Conservation (phyloP, 495 filamentous ascomycete species). For the Aspergillus avenaceus region DNA sequence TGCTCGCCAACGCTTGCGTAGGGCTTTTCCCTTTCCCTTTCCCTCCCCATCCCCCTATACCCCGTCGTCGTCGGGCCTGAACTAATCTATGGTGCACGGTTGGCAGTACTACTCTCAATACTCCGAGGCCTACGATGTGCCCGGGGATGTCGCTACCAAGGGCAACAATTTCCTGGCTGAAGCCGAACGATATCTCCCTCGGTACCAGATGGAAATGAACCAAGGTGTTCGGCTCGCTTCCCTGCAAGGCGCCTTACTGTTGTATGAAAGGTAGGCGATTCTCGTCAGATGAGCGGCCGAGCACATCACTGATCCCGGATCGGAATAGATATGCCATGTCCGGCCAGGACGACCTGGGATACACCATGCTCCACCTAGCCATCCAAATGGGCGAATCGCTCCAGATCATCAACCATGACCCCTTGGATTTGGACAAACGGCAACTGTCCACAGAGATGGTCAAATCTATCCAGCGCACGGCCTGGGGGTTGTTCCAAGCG, state of each 20-base stretch:
- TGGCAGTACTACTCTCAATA: conserved; percentile 27
- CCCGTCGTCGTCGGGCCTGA: not conserved
- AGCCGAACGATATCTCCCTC: conserved; percentile 22
- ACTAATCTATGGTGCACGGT: not conserved
- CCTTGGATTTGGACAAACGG: conserved; percentile 2
- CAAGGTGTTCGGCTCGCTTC: conserved; percentile 19
- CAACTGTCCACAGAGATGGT: conserved; percentile 23
- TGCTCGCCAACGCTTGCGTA: conserved; percentile 37
- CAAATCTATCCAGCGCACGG: conserved; percentile 21
- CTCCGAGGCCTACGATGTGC: conserved; percentile 22
- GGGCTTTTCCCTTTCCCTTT: conserved; percentile 4
- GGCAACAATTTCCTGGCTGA: conserved; percentile 27
- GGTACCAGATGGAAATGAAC: conserved; percentile 15
- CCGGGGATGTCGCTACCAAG: conserved; percentile 26
- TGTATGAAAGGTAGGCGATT: conserved; percentile 27
- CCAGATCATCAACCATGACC: conserved; percentile 18
- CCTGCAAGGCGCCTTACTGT: conserved; percentile 25
- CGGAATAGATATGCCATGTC: conserved; percentile 28
- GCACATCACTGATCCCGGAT: too few relatives aligned
- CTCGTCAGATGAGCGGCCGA: too few relatives aligned
- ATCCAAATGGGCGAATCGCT: conserved; percentile 27
- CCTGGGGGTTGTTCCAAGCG: conserved; percentile 31
- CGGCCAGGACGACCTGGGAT: conserved; percentile 24
- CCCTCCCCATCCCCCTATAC: too few relatives aligned
- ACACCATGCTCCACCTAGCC: conserved; percentile 27